These are phyloP conservation scores for Plantago major DNA, from an alignment of 257 asterid species.

Conservation along the genomic window DNA sequence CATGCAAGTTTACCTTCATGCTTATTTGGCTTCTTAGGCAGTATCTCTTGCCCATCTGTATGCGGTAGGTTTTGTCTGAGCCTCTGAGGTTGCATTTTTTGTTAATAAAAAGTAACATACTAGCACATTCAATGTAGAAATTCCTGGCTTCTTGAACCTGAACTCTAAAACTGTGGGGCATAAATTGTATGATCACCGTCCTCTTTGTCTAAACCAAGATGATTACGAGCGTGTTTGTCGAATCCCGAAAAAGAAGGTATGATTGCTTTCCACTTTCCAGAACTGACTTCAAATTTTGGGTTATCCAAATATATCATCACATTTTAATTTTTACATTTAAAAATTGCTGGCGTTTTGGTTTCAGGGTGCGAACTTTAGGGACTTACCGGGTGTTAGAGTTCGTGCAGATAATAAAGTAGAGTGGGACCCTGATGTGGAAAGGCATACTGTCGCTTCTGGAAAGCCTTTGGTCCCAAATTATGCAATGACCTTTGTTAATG, in stretches of 20 bases:
- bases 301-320: too few relatives aligned
- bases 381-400: conserved; percentile 60
- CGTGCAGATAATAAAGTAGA: conserved; percentile 58
- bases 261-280: neutral
- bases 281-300: too few relatives aligned
- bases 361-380: conserved; percentile 83
- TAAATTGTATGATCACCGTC: conserved; percentile 63
- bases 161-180: conserved; percentile 19
- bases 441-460: conserved; percentile 52
- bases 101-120: too few relatives aligned
- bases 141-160: conserved; percentile 43
- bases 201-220: conserved; percentile 50
- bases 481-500: conserved; percentile 54
- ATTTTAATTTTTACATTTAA: neutral
- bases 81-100: too few relatives aligned
- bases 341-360: neutral
- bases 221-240: conserved; percentile 61
- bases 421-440: conserved; percentile 51
- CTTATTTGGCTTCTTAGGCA: too few relatives aligned
- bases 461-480: conserved; percentile 95
- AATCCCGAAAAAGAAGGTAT: conserved; percentile 72
- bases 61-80: too few relatives aligned
- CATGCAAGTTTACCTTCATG: too few relatives aligned
- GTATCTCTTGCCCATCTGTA: too few relatives aligned
- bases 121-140: conserved; percentile 35